A percentile compares a stretch with the other conserved stretches of the same genome.
Conservation (phyloP, 805 yeast genomes). For the Priceomyces fermenticarens region DNA sequence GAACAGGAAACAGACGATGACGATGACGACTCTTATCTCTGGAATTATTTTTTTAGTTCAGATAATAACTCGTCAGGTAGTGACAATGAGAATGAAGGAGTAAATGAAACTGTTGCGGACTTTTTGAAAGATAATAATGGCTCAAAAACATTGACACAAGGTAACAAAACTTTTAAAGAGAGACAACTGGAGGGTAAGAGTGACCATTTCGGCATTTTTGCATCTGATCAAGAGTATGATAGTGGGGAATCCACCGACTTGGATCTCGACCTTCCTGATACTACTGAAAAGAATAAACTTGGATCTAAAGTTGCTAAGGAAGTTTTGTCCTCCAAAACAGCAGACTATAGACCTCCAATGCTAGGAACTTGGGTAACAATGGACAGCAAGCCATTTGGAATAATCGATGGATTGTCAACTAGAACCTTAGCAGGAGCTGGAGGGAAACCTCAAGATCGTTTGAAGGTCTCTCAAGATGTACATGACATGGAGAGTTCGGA, state of each 20-base stretch:
- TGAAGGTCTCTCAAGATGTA: slow-evolving; percentile 7
- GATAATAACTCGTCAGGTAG: slow-evolving; percentile 32
- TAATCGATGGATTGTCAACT: slow-evolving; percentile 91
- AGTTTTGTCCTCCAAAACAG: slow-evolving; percentile 81
- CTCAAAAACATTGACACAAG: slow-evolving; percentile 19
- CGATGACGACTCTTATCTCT: slow-evolving; percentile 67
- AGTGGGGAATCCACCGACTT: slow-evolving; percentile 95
- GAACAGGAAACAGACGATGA: slow-evolving; percentile 29
- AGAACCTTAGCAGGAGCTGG: slow-evolving; percentile 50
- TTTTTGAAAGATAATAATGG: slow-evolving; percentile 16
- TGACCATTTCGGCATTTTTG: slow-evolving; percentile 4
- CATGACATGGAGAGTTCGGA: slow-evolving; percentile 14
- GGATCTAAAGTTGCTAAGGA: slow-evolving; percentile 90
- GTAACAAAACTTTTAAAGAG: slow-evolving; percentile 14
- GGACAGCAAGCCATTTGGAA: slow-evolving; percentile 79
- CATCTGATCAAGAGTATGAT: slow-evolving; percentile 31
- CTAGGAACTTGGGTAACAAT: slow-evolving; percentile 90
- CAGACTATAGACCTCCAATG: slow-evolving; percentile 86
- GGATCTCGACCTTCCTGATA: slow-evolving; percentile 76
- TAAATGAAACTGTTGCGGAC: slow-evolving; percentile 12
- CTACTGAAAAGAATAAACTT: slow-evolving; percentile 45
- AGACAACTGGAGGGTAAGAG: slow-evolving; percentile 1
- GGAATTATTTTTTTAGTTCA: slow-evolving; percentile 67
- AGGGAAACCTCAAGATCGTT: slow-evolving; percentile 11
- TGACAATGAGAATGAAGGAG: slow-evolving; percentile 14